These are phyloP conservation scores for Macadamia integrifolia DNA, from an alignment of 164 flowering plant genomes.

Conservation along the genomic window DNA sequence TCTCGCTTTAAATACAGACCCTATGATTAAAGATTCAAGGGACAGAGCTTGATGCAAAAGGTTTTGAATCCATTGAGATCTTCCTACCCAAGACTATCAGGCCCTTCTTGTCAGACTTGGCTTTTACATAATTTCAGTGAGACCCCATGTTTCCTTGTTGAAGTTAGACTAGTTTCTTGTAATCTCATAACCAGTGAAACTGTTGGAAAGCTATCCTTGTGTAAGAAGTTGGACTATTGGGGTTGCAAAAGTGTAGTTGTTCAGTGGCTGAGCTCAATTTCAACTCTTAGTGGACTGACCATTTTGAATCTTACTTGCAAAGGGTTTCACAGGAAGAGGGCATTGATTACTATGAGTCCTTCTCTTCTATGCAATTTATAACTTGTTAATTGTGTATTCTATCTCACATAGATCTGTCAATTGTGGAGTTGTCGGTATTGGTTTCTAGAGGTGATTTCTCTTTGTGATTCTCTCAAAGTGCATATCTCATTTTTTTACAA, in stretches of 20 bases:
- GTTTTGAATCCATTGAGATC: conserved; percentile 13
- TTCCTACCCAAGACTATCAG: conserved; percentile 30
- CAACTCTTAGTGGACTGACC: conserved; percentile 23
- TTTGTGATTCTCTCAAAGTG: too few relatives aligned
- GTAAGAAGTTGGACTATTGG: conserved; percentile 24
- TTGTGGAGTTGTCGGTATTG: too few relatives aligned
- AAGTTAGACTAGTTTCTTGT: conserved; percentile 33
- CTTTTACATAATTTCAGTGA: conserved; percentile 26
- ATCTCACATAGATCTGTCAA: too few relatives aligned
- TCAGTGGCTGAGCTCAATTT: conserved; percentile 23
- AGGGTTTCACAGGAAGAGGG: too few relatives aligned
- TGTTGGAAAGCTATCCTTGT: conserved; percentile 23
- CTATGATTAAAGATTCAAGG: conserved; percentile 31
- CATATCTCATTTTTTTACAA: too few relatives aligned
- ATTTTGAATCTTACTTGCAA: conserved; percentile 18
- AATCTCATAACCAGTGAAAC: conserved; percentile 40
- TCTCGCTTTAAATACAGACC: conserved; percentile 15
- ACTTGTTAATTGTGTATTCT: too few relatives aligned
- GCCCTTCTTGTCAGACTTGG: conserved; percentile 35
- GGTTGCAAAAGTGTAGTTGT: conserved; percentile 41
- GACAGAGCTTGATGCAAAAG: conserved; percentile 11
- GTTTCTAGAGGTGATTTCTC: too few relatives aligned
- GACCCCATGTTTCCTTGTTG: conserved; percentile 24
- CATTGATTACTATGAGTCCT: too few relatives aligned
- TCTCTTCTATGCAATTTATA: too few relatives aligned